These are phyloP conservation scores for Candida dajiaensis DNA, from an alignment of 805 yeast species.

Conservation along the genomic window DNA sequence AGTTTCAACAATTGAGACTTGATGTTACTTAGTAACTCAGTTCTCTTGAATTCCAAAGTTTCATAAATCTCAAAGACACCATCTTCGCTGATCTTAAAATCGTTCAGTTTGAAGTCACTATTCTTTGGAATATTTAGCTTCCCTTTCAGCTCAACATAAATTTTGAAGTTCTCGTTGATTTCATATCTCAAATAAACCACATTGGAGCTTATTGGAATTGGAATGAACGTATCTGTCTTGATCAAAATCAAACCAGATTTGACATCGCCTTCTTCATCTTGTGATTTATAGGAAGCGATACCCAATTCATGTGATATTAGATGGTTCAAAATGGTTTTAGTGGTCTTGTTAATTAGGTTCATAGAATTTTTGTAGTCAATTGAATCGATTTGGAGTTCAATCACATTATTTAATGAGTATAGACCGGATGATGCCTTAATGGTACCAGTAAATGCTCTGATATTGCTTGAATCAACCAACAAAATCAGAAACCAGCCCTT, in stretches of 20 bases:
- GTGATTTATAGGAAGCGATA: not conserved
- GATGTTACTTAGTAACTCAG: conserved; percentile 8
- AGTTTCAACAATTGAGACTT: conserved; percentile 15
- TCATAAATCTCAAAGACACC: conserved; percentile 20
- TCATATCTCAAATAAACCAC: conserved; percentile 26
- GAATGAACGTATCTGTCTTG: conserved; percentile 30
- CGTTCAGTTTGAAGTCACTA: conserved; percentile 11
- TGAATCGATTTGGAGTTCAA: conserved; percentile 10
- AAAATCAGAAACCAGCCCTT: conserved; percentile 33
- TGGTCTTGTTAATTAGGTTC: not conserved
- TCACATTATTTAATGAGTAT: conserved; percentile 14
- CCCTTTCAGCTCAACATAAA: conserved; percentile 3
- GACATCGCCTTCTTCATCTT: conserved; percentile 3
- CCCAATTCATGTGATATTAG: conserved; percentile 1
- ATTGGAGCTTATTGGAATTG: conserved; percentile 31
- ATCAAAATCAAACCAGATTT: conserved; percentile 21
- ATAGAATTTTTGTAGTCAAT: conserved; percentile 18
- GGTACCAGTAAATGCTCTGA: conserved; percentile 31
- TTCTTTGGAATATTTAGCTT: conserved; percentile 1
- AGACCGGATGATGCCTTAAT: conserved; percentile 16
- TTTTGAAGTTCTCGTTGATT: conserved; percentile 1
- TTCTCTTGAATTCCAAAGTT: conserved; percentile 13
- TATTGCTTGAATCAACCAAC: conserved; percentile 21
- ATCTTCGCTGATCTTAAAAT: conserved; percentile 14
- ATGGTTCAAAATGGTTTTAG: not conserved